These are phyloP conservation scores for Fereydounia khargensis DNA, from an alignment of 1,284 basidiomycete genomes.

Conservation along the genomic window DNA sequence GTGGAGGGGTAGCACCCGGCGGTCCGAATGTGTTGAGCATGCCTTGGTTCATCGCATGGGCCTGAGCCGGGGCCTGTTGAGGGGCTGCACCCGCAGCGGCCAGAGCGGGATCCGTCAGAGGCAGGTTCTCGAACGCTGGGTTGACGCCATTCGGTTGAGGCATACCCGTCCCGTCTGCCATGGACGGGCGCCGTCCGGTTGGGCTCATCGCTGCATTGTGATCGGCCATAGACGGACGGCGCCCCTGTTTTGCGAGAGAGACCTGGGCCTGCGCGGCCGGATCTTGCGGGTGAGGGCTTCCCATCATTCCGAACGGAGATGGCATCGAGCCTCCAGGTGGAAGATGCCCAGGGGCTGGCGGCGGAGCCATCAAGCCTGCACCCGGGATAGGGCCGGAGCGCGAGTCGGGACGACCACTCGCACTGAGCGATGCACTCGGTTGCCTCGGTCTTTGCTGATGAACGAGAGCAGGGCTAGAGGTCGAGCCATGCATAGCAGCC, in stretches of 20 bases:
- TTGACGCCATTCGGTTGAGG: background rate
- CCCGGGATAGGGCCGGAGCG: slow-evolving; percentile 19
- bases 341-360: slow-evolving; percentile 27
- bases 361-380: slow-evolving; percentile 29
- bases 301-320: slow-evolving; percentile 5
- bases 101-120: background rate
- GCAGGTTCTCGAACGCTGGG: background rate
- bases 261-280: slow-evolving; percentile 16
- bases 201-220: slow-evolving; percentile 1
- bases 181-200: background rate
- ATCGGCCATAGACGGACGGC: slow-evolving; percentile 25
- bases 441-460: slow-evolving; percentile 25
- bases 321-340: slow-evolving; percentile 13
- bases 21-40: background rate
- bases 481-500: slow-evolving; percentile 17
- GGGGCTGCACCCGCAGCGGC: slow-evolving; percentile 27
- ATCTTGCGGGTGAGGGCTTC: slow-evolving; percentile 2
- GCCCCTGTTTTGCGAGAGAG: slow-evolving; percentile 12
- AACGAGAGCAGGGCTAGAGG: slow-evolving; percentile 19
- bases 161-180: background rate
- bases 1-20: background rate
- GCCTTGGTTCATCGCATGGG: slow-evolving; percentile 5
- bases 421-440: slow-evolving; percentile 19
- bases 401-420: slow-evolving; percentile 22
- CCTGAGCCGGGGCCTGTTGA: slow-evolving; percentile 16